Conservation (phyloP, 2,329 filamentous ascomycete species). For the Botrytis fabae region DNA sequence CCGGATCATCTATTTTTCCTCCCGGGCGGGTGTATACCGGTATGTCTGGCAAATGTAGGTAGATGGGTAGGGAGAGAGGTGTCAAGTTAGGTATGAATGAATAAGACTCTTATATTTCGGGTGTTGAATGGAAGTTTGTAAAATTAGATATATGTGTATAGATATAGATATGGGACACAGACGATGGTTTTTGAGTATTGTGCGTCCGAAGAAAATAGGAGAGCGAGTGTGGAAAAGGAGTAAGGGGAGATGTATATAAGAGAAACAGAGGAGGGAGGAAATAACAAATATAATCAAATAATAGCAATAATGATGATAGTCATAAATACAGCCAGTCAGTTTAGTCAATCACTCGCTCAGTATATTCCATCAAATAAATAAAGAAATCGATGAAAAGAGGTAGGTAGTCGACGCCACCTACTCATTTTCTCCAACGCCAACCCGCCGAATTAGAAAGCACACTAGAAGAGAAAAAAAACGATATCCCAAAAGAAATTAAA, state of each 20-base stretch:
- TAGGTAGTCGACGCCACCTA: background rate
- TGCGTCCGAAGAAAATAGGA: background rate
- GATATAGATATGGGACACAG: background rate
- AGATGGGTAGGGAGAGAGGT: background rate
- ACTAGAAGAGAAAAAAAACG: background rate
- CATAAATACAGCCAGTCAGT: background rate
- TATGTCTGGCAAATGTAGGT: background rate
- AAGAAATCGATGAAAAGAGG: background rate
- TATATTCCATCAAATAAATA: background rate
- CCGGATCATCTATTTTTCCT: slow-evolving; percentile 15
- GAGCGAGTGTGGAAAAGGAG: background rate
- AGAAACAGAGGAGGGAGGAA: background rate
- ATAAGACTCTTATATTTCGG: background rate
- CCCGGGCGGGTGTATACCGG: background rate
- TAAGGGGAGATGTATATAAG: background rate
- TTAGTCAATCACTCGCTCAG: background rate
- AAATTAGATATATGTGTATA: background rate
- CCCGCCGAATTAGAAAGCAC: background rate
- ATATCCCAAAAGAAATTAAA: background rate
- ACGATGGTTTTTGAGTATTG: background rate
- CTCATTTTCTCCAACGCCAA: background rate
- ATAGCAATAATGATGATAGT: too few species aligned
- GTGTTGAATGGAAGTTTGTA: background rate
- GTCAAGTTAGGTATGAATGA: background rate
- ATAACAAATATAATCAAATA: background rate